A percentile compares a stretch with the other conserved stretches of the same genome.
Conservation (phyloP, 1,139 yeast genomes). For the Candida freyschussii region DNA sequence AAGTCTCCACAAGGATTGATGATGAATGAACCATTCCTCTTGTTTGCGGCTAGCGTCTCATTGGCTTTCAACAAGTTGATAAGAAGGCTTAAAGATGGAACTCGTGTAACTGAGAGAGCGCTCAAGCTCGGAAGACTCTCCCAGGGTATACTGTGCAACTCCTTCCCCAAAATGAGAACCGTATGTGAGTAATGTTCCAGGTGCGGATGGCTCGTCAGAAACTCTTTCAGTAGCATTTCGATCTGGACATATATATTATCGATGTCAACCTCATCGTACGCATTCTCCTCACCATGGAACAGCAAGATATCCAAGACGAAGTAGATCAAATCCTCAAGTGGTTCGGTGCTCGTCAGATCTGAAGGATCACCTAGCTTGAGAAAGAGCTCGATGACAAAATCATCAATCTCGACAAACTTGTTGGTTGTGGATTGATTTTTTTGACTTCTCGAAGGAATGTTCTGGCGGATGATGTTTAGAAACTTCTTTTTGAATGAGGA, state of each 20-base stretch:
- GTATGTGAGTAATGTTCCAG: slow-evolving; percentile 40
- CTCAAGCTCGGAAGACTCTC: slow-evolving; percentile 64
- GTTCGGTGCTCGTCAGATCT: slow-evolving; percentile 32
- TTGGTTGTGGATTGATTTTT: slow-evolving; percentile 8
- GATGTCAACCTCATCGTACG: slow-evolving; percentile 60
- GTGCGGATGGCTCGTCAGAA: slow-evolving; percentile 21
- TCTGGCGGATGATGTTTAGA: slow-evolving; percentile 30
- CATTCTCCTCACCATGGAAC: slow-evolving; percentile 60
- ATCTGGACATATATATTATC: slow-evolving; percentile 48
- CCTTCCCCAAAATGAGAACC: slow-evolving; percentile 62
- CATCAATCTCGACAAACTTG: slow-evolving; percentile 40
- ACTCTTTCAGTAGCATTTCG: slow-evolving; percentile 39
- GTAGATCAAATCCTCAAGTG: slow-evolving; percentile 60
- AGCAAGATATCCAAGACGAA: slow-evolving; percentile 56
- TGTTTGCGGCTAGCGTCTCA: slow-evolving; percentile 20
- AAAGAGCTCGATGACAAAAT: slow-evolving; percentile 48
- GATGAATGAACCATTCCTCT: slow-evolving; percentile 45
- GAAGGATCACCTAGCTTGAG: slow-evolving; percentile 40
- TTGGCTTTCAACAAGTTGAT: slow-evolving; percentile 35
- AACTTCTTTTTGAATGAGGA: slow-evolving; percentile 37
- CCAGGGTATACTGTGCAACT: slow-evolving; percentile 78
- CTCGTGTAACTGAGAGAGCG: slow-evolving; percentile 57
- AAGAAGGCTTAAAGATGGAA: slow-evolving; percentile 62
- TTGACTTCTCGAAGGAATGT: slow-evolving; percentile 36
- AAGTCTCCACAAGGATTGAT: slow-evolving; percentile 84